Evolutionary conservation across 352 stramenopile species (phyloP).

Genomic region (Stephanocyclus meneghinianus): DNA sequence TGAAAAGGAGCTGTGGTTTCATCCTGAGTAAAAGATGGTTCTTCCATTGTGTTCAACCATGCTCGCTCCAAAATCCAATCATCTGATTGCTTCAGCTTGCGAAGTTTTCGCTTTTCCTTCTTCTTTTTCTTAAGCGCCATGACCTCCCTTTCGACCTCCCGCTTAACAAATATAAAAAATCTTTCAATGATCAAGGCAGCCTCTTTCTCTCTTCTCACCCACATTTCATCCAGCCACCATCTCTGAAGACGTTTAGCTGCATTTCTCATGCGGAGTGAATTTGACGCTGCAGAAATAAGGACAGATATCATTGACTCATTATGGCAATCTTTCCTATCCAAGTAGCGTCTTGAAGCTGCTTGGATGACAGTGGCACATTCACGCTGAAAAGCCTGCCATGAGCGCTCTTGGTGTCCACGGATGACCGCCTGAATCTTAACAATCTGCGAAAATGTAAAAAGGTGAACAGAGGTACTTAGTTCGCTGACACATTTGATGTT

Average conservation of each 20-base stretch:
- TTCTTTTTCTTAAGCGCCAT: slow-evolving; percentile 66
- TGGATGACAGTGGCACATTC: slow-evolving; percentile 78
- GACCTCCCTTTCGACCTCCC: slow-evolving; percentile 60
- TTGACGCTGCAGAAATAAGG: slow-evolving; percentile 51
- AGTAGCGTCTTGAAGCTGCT: slow-evolving; percentile 41
- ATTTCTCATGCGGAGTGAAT: slow-evolving; percentile 50
- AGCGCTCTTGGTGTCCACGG: slow-evolving; percentile 56
- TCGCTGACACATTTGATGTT: neutral
- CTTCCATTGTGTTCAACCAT: slow-evolving; percentile 66
- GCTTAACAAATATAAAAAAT: slow-evolving; percentile 64
- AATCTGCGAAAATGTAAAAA: slow-evolving; percentile 22
- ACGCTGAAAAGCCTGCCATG: slow-evolving; percentile 51
- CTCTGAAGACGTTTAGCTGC: slow-evolving; percentile 37
- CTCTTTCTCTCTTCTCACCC: slow-evolving; percentile 40
- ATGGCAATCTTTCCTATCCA: slow-evolving; percentile 45
- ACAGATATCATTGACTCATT: slow-evolving; percentile 55
- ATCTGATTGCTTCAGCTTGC: slow-evolving; percentile 54
- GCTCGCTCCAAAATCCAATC: slow-evolving; percentile 67
- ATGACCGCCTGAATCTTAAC: slow-evolving; percentile 69
- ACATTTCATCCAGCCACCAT: slow-evolving; percentile 35
- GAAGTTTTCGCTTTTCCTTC: slow-evolving; percentile 37
- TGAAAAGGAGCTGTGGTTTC: slow-evolving; percentile 9
- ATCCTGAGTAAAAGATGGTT: slow-evolving; percentile 28
- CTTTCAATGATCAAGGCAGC: slow-evolving; percentile 56
- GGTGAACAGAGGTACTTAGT: neutral